phyloP scores from a whole-genome alignment of 1,284 basidiomycete species.

The Papiliotrema terrestris region DNA sequence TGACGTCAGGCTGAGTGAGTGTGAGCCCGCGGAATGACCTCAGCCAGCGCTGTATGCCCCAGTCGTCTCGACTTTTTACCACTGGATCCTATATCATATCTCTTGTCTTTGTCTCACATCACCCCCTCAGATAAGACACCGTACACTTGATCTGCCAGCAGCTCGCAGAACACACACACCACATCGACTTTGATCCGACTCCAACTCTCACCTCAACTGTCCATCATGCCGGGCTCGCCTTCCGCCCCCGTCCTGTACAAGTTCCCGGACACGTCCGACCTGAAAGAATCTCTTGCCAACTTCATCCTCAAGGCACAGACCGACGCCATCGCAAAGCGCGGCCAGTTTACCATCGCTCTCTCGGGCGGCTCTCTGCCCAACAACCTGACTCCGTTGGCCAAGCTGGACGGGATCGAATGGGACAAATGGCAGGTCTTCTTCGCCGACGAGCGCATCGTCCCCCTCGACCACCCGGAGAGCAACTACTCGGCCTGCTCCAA shows the following conservation, averaged over 20 bases:
- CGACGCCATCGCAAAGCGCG: conserved; percentile 82
- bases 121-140: too few species aligned
- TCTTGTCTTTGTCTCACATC: too few species aligned
- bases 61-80: too few species aligned
- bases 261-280: conserved; percentile 57
- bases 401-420: conserved; percentile 73
- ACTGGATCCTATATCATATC: too few species aligned
- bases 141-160: too few species aligned
- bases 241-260: conserved; percentile 66
- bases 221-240: conserved; percentile 41
- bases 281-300: conserved; percentile 65
- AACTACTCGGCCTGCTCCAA: conserved; percentile 78
- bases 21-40: too few species aligned
- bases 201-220: not conserved
- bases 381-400: conserved; percentile 70
- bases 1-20: too few species aligned
- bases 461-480: conserved; percentile 85
- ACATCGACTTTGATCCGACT: too few species aligned
- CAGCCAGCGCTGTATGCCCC: too few species aligned
- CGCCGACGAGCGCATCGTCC: conserved; percentile 90
- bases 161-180: not conserved
- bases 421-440: conserved; percentile 98
- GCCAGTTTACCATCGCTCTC: conserved; percentile 85
- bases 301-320: conserved; percentile 87
- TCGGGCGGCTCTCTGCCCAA: conserved; percentile 91